Percentiles rank a stretch among this genome's conserved stretches.
Evolutionary conservation across 2,329 filamentous ascomycete species (phyloP).

Genomic region (Anisogramma anomala): DNA sequence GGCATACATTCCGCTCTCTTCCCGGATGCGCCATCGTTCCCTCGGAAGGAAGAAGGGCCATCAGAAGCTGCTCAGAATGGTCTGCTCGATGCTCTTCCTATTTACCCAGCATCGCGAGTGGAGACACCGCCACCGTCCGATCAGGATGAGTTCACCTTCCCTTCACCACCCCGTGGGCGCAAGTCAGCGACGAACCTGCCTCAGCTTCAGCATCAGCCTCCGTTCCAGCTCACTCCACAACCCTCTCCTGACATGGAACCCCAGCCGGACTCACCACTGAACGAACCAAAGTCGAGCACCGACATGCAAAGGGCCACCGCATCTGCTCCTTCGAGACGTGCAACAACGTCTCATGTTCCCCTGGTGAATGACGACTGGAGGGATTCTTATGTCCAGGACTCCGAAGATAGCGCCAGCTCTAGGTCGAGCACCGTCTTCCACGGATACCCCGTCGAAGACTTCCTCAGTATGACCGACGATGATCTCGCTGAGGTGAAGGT

Average conservation of each 20-base stretch:
- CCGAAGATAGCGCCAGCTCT: conserved; percentile 18
- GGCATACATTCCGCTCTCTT: background rate
- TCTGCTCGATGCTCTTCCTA: conserved; percentile 14
- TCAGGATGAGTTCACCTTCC: conserved; percentile 13
- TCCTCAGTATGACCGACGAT: conserved; percentile 43
- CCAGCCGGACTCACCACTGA: conserved; percentile 9
- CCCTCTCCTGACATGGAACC: conserved; percentile 14
- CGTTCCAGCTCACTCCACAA: conserved; percentile 11
- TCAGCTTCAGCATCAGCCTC: conserved; percentile 4
- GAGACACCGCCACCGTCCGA: conserved; percentile 16
- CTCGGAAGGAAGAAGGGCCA: conserved; percentile 2
- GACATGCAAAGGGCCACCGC: conserved; percentile 3
- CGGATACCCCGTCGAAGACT: conserved; percentile 43
- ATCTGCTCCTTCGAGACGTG: conserved; percentile 5
- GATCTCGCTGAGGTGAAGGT: conserved; percentile 39
- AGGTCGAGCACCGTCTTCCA: conserved; percentile 28
- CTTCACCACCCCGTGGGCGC: conserved; percentile 9
- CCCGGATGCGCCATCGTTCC: background rate
- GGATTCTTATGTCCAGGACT: conserved; percentile 10
- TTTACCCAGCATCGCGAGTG: conserved; percentile 11
- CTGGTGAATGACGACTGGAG: conserved; percentile 14
- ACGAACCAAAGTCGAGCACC: conserved; percentile 9
- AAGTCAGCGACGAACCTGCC: conserved; percentile 2
- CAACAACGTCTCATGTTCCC: conserved; percentile 1
- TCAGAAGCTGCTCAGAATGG: background rate